Conservation (phyloP, 1,139 yeast genomes). For the Suhomyces choctaworum region DNA sequence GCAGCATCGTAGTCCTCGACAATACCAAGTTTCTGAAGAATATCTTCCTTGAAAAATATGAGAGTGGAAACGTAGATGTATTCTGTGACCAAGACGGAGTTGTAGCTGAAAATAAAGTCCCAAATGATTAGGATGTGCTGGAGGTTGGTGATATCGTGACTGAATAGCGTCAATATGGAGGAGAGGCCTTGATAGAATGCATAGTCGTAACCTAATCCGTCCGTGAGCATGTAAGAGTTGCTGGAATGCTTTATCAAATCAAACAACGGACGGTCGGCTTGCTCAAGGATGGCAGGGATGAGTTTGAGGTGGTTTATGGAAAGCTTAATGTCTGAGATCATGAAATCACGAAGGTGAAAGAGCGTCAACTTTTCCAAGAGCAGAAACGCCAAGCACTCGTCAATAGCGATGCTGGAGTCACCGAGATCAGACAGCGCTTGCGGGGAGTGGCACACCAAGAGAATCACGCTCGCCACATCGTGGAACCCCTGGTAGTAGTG, state of each 20-base stretch:
- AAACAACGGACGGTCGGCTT: conserved; percentile 53
- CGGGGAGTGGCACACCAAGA: conserved; percentile 47
- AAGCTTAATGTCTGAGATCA: conserved; percentile 69
- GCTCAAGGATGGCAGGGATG: conserved; percentile 60
- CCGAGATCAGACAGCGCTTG: conserved; percentile 2
- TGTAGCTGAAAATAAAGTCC: conserved; percentile 59
- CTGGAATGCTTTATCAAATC: conserved; percentile 45
- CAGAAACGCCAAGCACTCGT: conserved; percentile 42
- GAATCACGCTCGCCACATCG: conserved; percentile 74
- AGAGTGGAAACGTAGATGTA: conserved; percentile 62
- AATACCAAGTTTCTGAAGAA: conserved; percentile 23
- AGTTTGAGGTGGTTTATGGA: conserved; percentile 64
- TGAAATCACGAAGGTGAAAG: conserved; percentile 74
- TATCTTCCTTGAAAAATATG: conserved; percentile 38
- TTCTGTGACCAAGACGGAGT: conserved; percentile 42
- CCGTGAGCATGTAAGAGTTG: conserved; percentile 25
- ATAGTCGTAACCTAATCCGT: conserved; percentile 40
- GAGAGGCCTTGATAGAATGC: conserved; percentile 65
- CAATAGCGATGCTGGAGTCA: conserved; percentile 10
- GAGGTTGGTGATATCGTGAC: conserved; percentile 65
- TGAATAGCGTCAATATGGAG: conserved; percentile 71
- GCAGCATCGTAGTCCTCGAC: conserved; percentile 19
- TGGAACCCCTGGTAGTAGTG: conserved; percentile 92
- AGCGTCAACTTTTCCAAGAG: conserved; percentile 61
- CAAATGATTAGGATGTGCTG: conserved; percentile 57